Percentiles rank a stretch among this genome's conserved stretches.
These are phyloP conservation scores for Elsinoe arachidis DNA, from an alignment of 2,329 filamentous ascomycete species.

Conservation along the genomic window DNA sequence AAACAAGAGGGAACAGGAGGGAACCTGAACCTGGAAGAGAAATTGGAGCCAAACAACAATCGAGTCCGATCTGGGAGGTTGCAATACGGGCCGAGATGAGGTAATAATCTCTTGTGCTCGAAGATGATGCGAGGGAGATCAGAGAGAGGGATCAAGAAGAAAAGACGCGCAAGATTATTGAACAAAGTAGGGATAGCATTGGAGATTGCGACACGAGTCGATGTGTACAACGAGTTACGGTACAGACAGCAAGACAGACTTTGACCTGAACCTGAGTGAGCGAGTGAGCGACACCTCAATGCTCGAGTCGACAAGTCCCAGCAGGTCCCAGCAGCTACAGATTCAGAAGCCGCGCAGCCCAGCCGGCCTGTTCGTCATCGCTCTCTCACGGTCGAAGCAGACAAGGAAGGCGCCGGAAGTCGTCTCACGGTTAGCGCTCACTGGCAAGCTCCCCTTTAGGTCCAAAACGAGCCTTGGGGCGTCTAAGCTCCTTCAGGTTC, in stretches of 20 bases:
- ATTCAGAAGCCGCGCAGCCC: neutral
- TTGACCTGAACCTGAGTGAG: neutral
- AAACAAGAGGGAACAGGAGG: neutral
- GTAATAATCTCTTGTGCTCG: constrained; percentile 3
- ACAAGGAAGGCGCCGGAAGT: constrained; percentile 2
- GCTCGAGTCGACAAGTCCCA: neutral
- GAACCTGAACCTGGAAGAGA: neutral
- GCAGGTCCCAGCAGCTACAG: too few species aligned
- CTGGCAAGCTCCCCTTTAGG: neutral
- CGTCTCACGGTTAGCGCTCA: neutral
- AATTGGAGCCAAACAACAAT: neutral
- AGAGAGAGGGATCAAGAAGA: neutral
- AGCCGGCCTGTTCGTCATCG: neutral
- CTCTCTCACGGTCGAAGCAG: neutral
- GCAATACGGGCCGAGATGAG: constrained; percentile 8
- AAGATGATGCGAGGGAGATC: neutral
- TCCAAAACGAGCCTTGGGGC: neutral
- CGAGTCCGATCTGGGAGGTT: neutral
- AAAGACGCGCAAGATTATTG: neutral
- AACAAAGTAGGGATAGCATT: neutral
- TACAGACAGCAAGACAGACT: neutral
- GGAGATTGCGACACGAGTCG: constrained; percentile 3
- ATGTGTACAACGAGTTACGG: neutral
- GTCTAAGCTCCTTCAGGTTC: neutral
- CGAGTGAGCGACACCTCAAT: too few species aligned